phyloP scores from a whole-genome alignment of 495 filamentous ascomycete species.

The Xylaria cubensis region DNA sequence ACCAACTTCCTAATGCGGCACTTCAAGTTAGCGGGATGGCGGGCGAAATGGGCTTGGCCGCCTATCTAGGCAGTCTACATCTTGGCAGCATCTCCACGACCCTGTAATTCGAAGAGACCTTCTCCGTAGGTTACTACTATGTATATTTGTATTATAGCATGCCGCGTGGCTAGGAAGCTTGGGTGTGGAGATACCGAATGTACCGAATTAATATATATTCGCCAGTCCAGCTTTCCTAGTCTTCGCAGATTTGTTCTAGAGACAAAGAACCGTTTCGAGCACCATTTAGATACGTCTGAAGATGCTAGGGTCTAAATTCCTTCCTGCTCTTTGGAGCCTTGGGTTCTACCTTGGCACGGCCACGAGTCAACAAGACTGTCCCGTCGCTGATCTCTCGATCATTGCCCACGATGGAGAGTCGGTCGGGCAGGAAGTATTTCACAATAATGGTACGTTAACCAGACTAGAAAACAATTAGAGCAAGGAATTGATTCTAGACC shows the following conservation, averaged over 20 bases:
- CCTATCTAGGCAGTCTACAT: conserved; percentile 14
- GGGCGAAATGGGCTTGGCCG: conserved; percentile 12
- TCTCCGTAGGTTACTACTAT: conserved; percentile 4
- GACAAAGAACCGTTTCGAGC: background rate
- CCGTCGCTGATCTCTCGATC: conserved; percentile 31
- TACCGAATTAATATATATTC: conserved; percentile 3
- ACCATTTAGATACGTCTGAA: conserved; percentile 7
- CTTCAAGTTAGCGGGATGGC: background rate
- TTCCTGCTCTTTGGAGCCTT: conserved; percentile 34
- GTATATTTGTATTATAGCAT: conserved; percentile 1
- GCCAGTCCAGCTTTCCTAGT: background rate
- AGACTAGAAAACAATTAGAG: background rate
- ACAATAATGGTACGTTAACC: conserved; percentile 39
- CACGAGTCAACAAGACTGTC: conserved; percentile 30
- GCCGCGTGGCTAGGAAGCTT: conserved; percentile 7
- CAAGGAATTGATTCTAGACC: background rate
- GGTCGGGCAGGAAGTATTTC: conserved; percentile 39
- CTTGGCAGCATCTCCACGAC: conserved; percentile 6
- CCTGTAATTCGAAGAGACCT: background rate
- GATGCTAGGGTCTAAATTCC: conserved; percentile 31
- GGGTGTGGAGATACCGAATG: conserved; percentile 10
- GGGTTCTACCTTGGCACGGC: conserved; percentile 22
- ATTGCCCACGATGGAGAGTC: conserved; percentile 45
- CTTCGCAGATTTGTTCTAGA: background rate
- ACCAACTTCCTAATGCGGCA: conserved; percentile 15